Evolutionary conservation across 169 alveolate species (phyloP).

Genomic region (Eimeria acervulina): DNA sequence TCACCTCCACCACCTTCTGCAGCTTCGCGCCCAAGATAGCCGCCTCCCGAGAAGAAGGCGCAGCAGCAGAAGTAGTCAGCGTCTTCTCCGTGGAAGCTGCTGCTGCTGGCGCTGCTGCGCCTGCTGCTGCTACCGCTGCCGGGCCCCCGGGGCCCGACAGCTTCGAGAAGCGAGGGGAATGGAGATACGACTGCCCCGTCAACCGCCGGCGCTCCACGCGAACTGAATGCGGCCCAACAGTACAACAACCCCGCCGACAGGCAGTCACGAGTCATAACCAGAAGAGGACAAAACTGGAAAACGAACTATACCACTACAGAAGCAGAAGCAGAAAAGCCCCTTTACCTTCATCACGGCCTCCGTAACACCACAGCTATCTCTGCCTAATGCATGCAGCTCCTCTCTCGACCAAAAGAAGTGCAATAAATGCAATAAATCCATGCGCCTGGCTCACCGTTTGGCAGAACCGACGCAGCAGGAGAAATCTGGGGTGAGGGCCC

Average conservation of each 20-base stretch:
- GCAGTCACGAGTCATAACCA: too few species aligned
- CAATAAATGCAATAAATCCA: too few species aligned
- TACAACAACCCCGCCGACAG: too few species aligned
- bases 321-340: too few species aligned
- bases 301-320: too few species aligned
- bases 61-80: background rate
- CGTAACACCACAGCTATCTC: background rate
- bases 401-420: background rate
- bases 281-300: too few species aligned
- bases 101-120: background rate
- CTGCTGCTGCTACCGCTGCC: background rate
- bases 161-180: background rate
- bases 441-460: background rate
- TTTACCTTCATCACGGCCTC: background rate
- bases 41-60: conserved; percentile 8
- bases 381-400: background rate
- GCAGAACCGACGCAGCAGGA: background rate
- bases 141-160: background rate
- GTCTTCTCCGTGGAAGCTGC: background rate
- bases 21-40: conserved; percentile 33
- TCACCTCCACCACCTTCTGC: conserved; percentile 38
- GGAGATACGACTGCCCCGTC: background rate
- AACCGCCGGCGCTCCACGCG: conserved; percentile 39
- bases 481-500: background rate
- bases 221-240: background rate